A percentile compares a stretch with the other conserved stretches of the same genome.
phyloP scores from a whole-genome alignment of 2,329 filamentous ascomycete genomes.

The Sporothrix pseudoabietina region DNA sequence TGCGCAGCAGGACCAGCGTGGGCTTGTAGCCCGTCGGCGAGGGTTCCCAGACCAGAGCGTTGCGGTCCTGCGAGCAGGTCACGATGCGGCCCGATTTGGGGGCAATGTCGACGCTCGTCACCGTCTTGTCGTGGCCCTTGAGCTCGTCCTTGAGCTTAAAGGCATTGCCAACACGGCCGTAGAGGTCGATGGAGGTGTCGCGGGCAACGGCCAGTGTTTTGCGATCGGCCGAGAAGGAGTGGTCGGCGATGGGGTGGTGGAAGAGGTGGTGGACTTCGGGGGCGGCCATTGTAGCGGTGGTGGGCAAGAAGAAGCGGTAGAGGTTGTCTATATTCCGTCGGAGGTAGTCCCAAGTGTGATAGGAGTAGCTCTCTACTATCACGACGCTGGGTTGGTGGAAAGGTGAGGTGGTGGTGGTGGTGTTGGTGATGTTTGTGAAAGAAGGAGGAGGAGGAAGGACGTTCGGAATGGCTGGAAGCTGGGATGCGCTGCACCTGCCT shows the following conservation, averaged over 20 bases:
- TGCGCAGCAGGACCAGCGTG: slow-evolving; percentile 92
- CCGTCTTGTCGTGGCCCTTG: slow-evolving; percentile 94
- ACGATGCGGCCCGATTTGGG: slow-evolving; percentile 90
- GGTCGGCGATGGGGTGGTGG: slow-evolving; percentile 93
- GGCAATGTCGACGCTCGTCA: slow-evolving; percentile 95
- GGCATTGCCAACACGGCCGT: slow-evolving; percentile 68
- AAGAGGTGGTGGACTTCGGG: slow-evolving; percentile 97
- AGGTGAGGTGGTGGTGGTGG: background rate
- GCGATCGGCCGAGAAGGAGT: slow-evolving; percentile 94
- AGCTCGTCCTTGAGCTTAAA: slow-evolving; percentile 90
- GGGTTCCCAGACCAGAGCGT: slow-evolving; percentile 96
- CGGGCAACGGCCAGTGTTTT: slow-evolving; percentile 86
- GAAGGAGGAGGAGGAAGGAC: background rate
- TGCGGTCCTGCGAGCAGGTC: slow-evolving; percentile 96
- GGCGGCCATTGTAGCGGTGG: slow-evolving; percentile 65
- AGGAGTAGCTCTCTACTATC: slow-evolving; percentile 99
- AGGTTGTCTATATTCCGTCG: background rate
- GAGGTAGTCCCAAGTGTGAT: slow-evolving; percentile 52
- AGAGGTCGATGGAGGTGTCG: slow-evolving; percentile 88
- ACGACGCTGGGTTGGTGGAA: slow-evolving; percentile 40
- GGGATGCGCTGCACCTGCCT: background rate
- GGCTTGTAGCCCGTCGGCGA: slow-evolving; percentile 93
- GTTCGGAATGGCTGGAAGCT: slow-evolving; percentile 28
- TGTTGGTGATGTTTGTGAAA: slow-evolving; percentile 8
- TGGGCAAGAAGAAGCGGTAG: slow-evolving; percentile 11